Conservation (phyloP, 345 rosid species). For the Hibiscus tridactylites region DNA sequence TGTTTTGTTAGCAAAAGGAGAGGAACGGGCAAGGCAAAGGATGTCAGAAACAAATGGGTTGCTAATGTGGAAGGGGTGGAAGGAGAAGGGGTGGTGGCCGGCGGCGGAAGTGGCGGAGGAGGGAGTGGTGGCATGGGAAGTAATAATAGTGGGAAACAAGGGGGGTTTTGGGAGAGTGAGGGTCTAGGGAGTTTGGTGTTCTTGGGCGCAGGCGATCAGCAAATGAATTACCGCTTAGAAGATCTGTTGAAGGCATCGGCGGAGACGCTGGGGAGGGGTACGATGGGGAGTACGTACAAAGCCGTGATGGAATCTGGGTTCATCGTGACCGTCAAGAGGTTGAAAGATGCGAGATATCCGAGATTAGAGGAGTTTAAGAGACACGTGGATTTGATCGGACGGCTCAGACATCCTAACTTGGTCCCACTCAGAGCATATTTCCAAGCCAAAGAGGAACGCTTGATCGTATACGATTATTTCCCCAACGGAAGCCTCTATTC, state of each 20-base stretch:
- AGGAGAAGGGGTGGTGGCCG: slow-evolving; percentile 3
- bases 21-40: not conserved
- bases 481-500: slow-evolving; percentile 95
- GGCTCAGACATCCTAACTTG: slow-evolving; percentile 67
- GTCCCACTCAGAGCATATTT: slow-evolving; percentile 91
- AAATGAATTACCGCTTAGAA: slow-evolving; percentile 68
- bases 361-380: slow-evolving; percentile 63
- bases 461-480: slow-evolving; percentile 89
- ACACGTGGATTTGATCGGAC: slow-evolving; percentile 70
- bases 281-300: slow-evolving; percentile 80
- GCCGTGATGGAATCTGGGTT: slow-evolving; percentile 91
- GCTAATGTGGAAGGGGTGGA: slow-evolving; percentile 5
- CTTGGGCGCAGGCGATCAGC: slow-evolving; percentile 68
- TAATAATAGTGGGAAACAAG: slow-evolving; percentile 32
- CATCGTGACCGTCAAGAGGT: slow-evolving; percentile 87
- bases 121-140: slow-evolving; percentile 27
- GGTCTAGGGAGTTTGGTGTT: slow-evolving; percentile 74
- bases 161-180: slow-evolving; percentile 79
- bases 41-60: slow-evolving; percentile 23
- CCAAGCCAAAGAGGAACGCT: slow-evolving; percentile 89
- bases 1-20: slow-evolving; percentile 15
- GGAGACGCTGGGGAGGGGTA: slow-evolving; percentile 83
- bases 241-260: slow-evolving; percentile 86
- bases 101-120: slow-evolving; percentile 5
- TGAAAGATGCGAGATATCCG: slow-evolving; percentile 75